Percentiles rank a stretch among this genome's conserved stretches.
Evolutionary conservation across 2,329 filamentous ascomycete species (phyloP).

Genomic region (Xylariomycetidae sp.): DNA sequence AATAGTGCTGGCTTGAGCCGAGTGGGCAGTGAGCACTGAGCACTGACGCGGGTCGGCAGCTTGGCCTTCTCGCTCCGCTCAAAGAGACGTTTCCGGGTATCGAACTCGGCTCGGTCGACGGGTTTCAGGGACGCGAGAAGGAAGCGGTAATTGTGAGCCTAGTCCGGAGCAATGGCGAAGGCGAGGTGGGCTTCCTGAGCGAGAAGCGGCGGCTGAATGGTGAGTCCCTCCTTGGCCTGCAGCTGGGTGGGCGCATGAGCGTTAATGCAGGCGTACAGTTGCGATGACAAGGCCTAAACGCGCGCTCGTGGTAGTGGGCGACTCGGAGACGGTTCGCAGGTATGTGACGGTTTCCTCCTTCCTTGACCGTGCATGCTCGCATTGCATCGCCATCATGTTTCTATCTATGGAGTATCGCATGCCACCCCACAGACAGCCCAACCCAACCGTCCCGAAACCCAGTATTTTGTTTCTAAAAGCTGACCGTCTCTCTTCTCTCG

Average conservation of each 20-base stretch:
- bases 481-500: background rate
- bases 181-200: constrained; percentile 86
- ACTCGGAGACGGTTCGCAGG: constrained; percentile 87
- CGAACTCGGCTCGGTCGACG: constrained; percentile 94
- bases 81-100: constrained; percentile 78
- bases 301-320: constrained; percentile 84
- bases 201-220: constrained; percentile 91
- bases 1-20: too few species aligned
- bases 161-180: constrained; percentile 82
- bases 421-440: constrained; percentile 2
- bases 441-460: too few species aligned
- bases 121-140: constrained; percentile 95
- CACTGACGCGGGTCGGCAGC: constrained; percentile 35
- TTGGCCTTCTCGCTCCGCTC: constrained; percentile 71
- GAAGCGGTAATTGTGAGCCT: constrained; percentile 89
- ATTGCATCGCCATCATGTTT: constrained; percentile 3
- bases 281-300: constrained; percentile 94
- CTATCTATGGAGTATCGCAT: constrained; percentile 6
- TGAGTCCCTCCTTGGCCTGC: constrained; percentile 36
- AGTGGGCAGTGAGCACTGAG: too few species aligned
- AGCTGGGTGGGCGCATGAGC: constrained; percentile 8
- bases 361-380: constrained; percentile 1
- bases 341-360: constrained; percentile 43
- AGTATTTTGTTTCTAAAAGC: constrained; percentile 8
- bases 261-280: constrained; percentile 49